phyloP scores from a whole-genome alignment of 2,329 filamentous ascomycete species.

The Hysterium pulicare region DNA sequence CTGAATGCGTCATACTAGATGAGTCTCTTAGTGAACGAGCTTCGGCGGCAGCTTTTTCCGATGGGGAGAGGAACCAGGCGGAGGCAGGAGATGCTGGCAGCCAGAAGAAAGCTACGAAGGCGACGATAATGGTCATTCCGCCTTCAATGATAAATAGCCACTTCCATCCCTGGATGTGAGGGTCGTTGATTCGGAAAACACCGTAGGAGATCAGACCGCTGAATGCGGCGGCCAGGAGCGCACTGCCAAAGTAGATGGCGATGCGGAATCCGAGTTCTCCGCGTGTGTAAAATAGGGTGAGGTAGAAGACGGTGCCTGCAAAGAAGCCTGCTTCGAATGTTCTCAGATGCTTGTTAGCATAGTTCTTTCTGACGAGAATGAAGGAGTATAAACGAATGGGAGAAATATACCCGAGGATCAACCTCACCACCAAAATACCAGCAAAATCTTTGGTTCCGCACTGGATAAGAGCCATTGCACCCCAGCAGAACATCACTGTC shows the following conservation, averaged over 20 bases:
- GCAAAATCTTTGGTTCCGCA: slow-evolving; percentile 49
- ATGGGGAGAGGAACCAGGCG: slow-evolving; percentile 39
- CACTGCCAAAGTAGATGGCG: slow-evolving; percentile 45
- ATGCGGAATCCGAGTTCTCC: slow-evolving; percentile 44
- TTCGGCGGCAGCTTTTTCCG: slow-evolving; percentile 40
- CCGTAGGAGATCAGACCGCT: slow-evolving; percentile 42
- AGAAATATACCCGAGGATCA: slow-evolving; percentile 40
- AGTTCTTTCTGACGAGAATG: no score
- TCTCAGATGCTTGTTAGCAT: slow-evolving; percentile 15
- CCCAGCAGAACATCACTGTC: slow-evolving; percentile 48
- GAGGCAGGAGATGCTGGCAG: slow-evolving; percentile 30
- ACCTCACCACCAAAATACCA: slow-evolving; percentile 48
- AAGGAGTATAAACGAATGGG: neutral
- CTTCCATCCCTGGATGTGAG: slow-evolving; percentile 46
- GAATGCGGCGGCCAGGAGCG: slow-evolving; percentile 41
- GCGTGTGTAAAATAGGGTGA: slow-evolving; percentile 48
- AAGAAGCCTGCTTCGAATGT: slow-evolving; percentile 54
- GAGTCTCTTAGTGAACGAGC: slow-evolving; percentile 47
- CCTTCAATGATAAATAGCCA: slow-evolving; percentile 46
- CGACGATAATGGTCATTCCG: slow-evolving; percentile 31
- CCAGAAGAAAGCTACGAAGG: slow-evolving; percentile 29
- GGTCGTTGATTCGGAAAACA: slow-evolving; percentile 48
- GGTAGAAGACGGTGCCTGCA: slow-evolving; percentile 53
- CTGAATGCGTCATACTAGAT: slow-evolving; percentile 36
- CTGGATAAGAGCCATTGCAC: slow-evolving; percentile 47